Evolutionary conservation across 176 grass and related monocot genomes (phyloP).

Genomic region (sorghum (Sorghum bicolor)): Sorghum_bicolor_NCBIv3 NC_012872.2:61723501-61724000

Average conservation of each 20-base stretch:
- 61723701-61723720: constrained; percentile 36
- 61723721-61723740: constrained; percentile 91
- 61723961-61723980: too few species aligned
- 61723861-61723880: not conserved
- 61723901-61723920: not conserved
- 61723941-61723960: too few species aligned
- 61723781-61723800: not conserved
- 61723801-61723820: not conserved
- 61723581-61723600: constrained; percentile 65
- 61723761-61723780: constrained; percentile 22
- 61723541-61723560: constrained; percentile 66
- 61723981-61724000: too few species aligned
- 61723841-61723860: not conserved
- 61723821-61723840: not conserved
- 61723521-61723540: constrained; percentile 55
- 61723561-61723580: constrained; percentile 64
- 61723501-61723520: constrained; percentile 89
- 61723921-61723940: not conserved
- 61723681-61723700: not conserved
- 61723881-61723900: not conserved
- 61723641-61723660: not conserved
- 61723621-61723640: not conserved
- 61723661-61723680: constrained; percentile 8
- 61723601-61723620: constrained; percentile 21
- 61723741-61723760: constrained; percentile 88